phyloP scores from a whole-genome alignment of 1,139 yeast genomes.

The Suhomyces guaymorum region DNA sequence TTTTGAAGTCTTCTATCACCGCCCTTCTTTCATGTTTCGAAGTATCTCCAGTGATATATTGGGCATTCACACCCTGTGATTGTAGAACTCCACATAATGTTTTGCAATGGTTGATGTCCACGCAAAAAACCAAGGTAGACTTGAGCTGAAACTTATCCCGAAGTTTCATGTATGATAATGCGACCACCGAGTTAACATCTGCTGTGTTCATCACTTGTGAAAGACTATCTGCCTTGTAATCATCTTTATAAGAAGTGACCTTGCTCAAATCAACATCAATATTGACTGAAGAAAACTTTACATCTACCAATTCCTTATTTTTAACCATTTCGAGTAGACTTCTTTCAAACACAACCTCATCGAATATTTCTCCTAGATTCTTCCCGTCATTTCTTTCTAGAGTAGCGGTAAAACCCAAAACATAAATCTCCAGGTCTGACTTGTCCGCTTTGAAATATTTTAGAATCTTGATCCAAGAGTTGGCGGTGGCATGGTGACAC shows the following conservation, averaged over 20 bases:
- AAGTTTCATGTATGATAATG: conserved; percentile 57
- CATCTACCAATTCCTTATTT: conserved; percentile 70
- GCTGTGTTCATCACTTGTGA: conserved; percentile 57
- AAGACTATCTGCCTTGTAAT: conserved; percentile 55
- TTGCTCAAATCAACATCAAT: conserved; percentile 39
- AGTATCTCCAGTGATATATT: conserved; percentile 72
- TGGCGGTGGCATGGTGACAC: conserved; percentile 89
- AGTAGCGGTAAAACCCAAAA: conserved; percentile 90
- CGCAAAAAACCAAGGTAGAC: conserved; percentile 78
- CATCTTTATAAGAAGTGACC: conserved; percentile 43
- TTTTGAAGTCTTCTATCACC: conserved; percentile 58
- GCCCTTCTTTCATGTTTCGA: conserved; percentile 50
- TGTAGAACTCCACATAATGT: conserved; percentile 57
- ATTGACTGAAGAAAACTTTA: conserved; percentile 60
- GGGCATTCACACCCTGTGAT: conserved; percentile 65
- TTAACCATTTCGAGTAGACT: conserved; percentile 66
- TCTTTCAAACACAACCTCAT: conserved; percentile 73
- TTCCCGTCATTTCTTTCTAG: conserved; percentile 64
- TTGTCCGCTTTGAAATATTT: conserved; percentile 56
- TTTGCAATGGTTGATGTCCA: conserved; percentile 66
- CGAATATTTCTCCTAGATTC: conserved; percentile 61
- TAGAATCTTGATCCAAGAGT: conserved; percentile 60
- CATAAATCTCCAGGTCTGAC: conserved; percentile 46
- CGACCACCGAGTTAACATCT: conserved; percentile 55
- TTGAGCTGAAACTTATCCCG: conserved; percentile 40